phyloP scores from a whole-genome alignment of 2,329 filamentous ascomycete genomes.

The Camptophora hylomeconis region DNA sequence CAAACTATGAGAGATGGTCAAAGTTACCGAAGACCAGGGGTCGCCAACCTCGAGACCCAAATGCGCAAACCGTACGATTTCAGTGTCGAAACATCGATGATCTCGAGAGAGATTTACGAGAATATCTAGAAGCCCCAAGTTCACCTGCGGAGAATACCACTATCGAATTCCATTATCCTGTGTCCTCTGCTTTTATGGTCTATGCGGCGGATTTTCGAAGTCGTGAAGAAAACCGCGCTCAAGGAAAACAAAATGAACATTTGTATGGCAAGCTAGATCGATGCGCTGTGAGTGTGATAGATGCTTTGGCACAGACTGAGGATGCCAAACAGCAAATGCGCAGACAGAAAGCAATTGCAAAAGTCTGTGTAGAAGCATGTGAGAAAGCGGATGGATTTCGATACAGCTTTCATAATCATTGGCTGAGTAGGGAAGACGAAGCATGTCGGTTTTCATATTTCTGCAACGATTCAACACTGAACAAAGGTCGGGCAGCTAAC shows the following conservation, averaged over 20 bases:
- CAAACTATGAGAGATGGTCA: slow-evolving; percentile 1
- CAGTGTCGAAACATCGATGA: slow-evolving; percentile 13
- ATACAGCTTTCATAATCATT: slow-evolving; percentile 17
- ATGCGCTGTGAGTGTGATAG: slow-evolving; percentile 13
- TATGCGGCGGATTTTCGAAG: slow-evolving; percentile 4
- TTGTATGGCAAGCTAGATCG: slow-evolving; percentile 6
- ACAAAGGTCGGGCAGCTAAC: slow-evolving; percentile 16
- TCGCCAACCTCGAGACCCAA: slow-evolving; percentile 15
- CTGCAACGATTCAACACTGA: slow-evolving; percentile 16
- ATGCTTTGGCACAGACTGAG: slow-evolving; percentile 9
- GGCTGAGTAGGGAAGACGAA: slow-evolving; percentile 15
- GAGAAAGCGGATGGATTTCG: slow-evolving; percentile 11
- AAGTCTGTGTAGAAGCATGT: slow-evolving; percentile 11
- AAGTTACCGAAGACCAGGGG: slow-evolving; percentile 6
- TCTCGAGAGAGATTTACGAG: slow-evolving; percentile 9
- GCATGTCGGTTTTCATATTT: slow-evolving; percentile 15
- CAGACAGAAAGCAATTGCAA: slow-evolving; percentile 13
- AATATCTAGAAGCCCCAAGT: slow-evolving; percentile 12
- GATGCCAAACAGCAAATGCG: slow-evolving; percentile 12
- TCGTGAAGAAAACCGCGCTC: slow-evolving; percentile 4
- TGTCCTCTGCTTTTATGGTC: slow-evolving; percentile 15
- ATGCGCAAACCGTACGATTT: slow-evolving; percentile 11
- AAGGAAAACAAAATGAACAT: background rate
- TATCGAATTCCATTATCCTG: slow-evolving; percentile 14
- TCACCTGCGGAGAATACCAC: slow-evolving; percentile 14